A percentile compares a stretch with the other conserved stretches of the same genome.
These are phyloP conservation scores for Triangularia verruculosa DNA, from an alignment of 2,329 filamentous ascomycete genomes.

Conservation along the genomic window DNA sequence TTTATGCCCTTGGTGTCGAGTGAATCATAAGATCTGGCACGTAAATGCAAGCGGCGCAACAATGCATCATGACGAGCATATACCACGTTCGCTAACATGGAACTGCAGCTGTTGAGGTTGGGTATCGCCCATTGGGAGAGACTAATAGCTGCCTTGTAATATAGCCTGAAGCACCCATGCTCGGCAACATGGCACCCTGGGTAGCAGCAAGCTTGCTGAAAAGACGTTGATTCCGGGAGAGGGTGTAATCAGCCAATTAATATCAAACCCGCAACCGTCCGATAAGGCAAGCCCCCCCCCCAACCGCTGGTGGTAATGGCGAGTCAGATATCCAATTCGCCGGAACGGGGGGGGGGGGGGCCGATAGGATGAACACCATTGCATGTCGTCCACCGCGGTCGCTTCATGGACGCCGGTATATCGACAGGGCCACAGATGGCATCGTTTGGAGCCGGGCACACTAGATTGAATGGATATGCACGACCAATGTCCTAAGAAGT, in stretches of 20 bases:
- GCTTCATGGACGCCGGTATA: conserved; percentile 11
- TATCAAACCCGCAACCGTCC: conserved; percentile 24
- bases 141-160: conserved; percentile 20
- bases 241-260: conserved; percentile 28
- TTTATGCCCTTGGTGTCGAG: too few relatives aligned
- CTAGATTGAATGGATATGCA: conserved; percentile 4
- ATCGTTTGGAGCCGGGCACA: neutral
- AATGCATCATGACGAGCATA: neutral
- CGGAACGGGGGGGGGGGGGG: conserved; percentile 10
- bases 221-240: conserved; percentile 23
- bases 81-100: neutral
- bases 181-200: conserved; percentile 12
- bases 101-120: neutral
- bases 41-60: neutral
- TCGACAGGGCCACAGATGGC: conserved; percentile 7
- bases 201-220: conserved; percentile 17
- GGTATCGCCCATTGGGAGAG: neutral
- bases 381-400: neutral
- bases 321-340: conserved; percentile 16
- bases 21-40: neutral
- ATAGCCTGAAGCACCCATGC: conserved; percentile 20
- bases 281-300: conserved; percentile 27
- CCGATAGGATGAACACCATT: conserved; percentile 25
- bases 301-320: conserved; percentile 17
- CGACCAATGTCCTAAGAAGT: neutral